Conservation (phyloP, 2,329 filamentous ascomycete genomes). For the Penicillium sp. region DNA sequence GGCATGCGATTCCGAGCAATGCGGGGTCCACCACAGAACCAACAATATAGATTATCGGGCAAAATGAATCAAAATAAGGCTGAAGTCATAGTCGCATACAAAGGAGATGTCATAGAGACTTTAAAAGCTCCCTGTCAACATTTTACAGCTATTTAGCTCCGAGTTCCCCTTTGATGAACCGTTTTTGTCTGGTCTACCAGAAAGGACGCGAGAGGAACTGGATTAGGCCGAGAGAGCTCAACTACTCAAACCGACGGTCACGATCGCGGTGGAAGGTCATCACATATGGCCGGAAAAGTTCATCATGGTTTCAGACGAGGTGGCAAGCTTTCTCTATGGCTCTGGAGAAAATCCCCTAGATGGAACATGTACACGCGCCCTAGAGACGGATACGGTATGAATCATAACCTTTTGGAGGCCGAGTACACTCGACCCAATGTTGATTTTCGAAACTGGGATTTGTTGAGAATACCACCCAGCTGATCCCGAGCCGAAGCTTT, state of each 20-base stretch:
- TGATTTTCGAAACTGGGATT: conserved; percentile 2
- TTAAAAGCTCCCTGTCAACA: too few species aligned
- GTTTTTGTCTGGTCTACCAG: background rate
- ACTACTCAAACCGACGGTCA: conserved; percentile 4
- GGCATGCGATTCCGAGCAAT: background rate
- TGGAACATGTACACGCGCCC: background rate
- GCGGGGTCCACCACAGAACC: background rate
- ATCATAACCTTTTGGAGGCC: conserved; percentile 6
- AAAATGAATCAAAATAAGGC: too few species aligned
- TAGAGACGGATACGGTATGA: conserved; percentile 2
- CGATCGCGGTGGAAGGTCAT: background rate
- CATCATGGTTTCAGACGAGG: conserved; percentile 3
- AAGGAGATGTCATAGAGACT: too few species aligned
- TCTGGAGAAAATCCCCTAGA: conserved; percentile 1
- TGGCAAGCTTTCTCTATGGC: conserved; percentile 8
- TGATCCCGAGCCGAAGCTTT: background rate
- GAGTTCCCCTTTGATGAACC: background rate
- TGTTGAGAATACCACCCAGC: background rate
- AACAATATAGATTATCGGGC: background rate
- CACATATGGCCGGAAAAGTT: conserved; percentile 1
- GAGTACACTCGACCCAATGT: conserved; percentile 10
- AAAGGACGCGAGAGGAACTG: conserved; percentile 6
- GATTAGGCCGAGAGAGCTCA: conserved; percentile 5
- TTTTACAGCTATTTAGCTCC: too few species aligned
- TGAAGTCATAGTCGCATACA: too few species aligned